Percentiles rank a stretch among this genome's conserved stretches.
Evolutionary conservation across 495 filamentous ascomycete species (phyloP).

Genomic region (Sordaria brevicollis): DNA sequence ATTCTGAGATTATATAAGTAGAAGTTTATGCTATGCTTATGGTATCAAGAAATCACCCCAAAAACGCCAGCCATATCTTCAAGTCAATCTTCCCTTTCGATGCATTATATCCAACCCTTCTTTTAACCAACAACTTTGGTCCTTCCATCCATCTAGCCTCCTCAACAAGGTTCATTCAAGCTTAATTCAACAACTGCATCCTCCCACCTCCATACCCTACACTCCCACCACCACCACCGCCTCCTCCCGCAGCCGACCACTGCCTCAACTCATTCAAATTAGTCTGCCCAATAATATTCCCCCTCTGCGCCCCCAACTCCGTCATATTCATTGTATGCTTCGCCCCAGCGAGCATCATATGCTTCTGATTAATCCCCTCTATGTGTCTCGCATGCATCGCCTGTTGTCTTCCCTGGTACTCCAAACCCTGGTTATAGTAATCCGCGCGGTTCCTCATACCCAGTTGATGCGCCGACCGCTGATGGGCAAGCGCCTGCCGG

Average conservation of each 20-base stretch:
- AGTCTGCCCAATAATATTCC: slow-evolving; percentile 18
- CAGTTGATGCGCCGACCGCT: not conserved
- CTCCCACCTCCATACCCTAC: not conserved
- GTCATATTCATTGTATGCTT: slow-evolving; percentile 15
- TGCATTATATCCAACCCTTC: not conserved
- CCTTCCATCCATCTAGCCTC: not conserved
- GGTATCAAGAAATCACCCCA: not conserved
- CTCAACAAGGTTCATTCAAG: not conserved
- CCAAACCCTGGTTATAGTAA: not conserved
- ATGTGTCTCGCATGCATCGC: not conserved
- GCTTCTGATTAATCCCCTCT: not conserved
- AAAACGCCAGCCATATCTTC: not conserved
- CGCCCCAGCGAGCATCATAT: slow-evolving; percentile 2
- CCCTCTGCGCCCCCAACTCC: slow-evolving; percentile 12
- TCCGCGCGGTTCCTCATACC: not conserved
- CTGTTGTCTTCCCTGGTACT: not conserved
- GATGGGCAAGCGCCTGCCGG: not conserved
- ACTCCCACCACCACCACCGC: slow-evolving; percentile 13
- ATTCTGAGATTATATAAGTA: not conserved
- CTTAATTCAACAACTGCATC: not conserved
- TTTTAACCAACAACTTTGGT: not conserved
- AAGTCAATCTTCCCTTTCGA: not conserved
- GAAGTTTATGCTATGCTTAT: not conserved
- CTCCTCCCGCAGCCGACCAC: not conserved
- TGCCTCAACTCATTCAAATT: slow-evolving; percentile 15